phyloP scores from a whole-genome alignment of 1,284 basidiomycete species.

The Cryptococcus maquisensis region DNA sequence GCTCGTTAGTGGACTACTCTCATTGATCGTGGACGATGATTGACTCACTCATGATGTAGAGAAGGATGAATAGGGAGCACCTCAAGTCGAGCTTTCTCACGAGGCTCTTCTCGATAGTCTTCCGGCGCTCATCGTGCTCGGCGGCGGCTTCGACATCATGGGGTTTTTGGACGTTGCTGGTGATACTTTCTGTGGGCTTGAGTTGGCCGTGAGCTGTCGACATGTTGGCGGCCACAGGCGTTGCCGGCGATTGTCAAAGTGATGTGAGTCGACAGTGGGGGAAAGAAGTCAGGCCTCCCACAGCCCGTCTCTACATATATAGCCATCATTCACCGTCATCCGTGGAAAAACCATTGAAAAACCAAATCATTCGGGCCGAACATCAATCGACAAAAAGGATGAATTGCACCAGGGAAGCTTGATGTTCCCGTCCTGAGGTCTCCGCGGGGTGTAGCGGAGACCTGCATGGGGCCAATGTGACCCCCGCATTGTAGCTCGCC shows the following conservation, averaged over 20 bases:
- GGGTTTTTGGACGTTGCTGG: conserved; percentile 7
- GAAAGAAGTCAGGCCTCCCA: too few relatives aligned
- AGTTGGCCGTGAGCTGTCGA: not conserved
- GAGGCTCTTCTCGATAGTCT: conserved; percentile 27
- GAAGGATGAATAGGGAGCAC: conserved; percentile 34
- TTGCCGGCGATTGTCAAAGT: too few relatives aligned
- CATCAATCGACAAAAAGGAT: not conserved
- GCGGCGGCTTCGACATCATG: conserved; percentile 2
- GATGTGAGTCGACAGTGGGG: too few relatives aligned
- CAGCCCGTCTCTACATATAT: too few relatives aligned
- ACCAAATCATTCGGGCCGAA: not conserved
- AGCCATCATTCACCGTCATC: too few relatives aligned
- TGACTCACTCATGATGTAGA: conserved; percentile 35
- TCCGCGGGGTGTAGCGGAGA: too few relatives aligned
- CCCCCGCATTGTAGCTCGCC: too few relatives aligned
- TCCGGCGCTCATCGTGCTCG: conserved; percentile 14
- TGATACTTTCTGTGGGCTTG: conserved; percentile 1
- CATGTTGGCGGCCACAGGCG: not conserved
- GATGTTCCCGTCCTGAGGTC: too few relatives aligned
- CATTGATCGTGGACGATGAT: not conserved
- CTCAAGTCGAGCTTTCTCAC: conserved; percentile 32
- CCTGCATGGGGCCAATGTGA: too few relatives aligned
- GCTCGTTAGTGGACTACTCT: not conserved
- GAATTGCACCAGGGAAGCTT: too few relatives aligned
- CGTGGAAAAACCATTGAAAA: not conserved